phyloP scores from a whole-genome alignment of 108 stramenopile species.

The Nannochloropsis salina region DNA sequence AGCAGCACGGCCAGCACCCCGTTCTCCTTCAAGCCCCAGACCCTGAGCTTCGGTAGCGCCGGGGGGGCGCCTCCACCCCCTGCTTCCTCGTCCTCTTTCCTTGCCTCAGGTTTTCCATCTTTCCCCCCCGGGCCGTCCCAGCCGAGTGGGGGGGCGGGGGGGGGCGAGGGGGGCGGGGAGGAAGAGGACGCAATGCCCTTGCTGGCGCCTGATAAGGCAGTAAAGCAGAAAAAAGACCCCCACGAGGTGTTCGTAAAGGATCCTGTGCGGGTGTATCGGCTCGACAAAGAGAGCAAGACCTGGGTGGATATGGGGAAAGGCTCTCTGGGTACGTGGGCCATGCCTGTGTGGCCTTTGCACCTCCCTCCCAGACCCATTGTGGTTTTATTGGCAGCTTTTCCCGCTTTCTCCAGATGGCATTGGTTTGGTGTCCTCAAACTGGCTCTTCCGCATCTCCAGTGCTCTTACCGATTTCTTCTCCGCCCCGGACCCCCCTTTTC shows the following conservation, averaged over 20 bases:
- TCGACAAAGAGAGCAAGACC: background rate
- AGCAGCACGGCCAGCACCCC: background rate
- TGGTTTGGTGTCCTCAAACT: too few relatives aligned
- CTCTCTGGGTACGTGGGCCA: background rate
- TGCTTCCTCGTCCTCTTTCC: background rate
- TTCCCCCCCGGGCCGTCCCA: background rate
- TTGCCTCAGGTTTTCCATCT: background rate
- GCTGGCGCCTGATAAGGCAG: slow-evolving; percentile 12
- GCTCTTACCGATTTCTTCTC: too few relatives aligned
- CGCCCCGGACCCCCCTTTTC: too few relatives aligned
- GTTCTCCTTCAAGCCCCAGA: slow-evolving; percentile 8
- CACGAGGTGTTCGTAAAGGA: slow-evolving; percentile 1
- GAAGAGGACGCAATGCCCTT: slow-evolving; percentile 4
- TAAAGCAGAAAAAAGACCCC: slow-evolving; percentile 5
- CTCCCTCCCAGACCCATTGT: too few relatives aligned
- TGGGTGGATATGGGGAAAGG: slow-evolving; percentile 10
- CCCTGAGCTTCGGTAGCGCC: background rate
- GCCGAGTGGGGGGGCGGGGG: background rate
- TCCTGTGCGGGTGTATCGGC: background rate
- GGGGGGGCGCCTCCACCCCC: too few relatives aligned
- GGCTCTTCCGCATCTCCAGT: too few relatives aligned
- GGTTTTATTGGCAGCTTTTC: too few relatives aligned
- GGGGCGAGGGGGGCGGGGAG: background rate
- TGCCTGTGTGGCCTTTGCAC: too few relatives aligned
- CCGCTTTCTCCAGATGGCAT: too few relatives aligned